Base-by-base conservation (phyloP, 768 basidiomycete genomes). In the Lentinula boryana region DNA sequence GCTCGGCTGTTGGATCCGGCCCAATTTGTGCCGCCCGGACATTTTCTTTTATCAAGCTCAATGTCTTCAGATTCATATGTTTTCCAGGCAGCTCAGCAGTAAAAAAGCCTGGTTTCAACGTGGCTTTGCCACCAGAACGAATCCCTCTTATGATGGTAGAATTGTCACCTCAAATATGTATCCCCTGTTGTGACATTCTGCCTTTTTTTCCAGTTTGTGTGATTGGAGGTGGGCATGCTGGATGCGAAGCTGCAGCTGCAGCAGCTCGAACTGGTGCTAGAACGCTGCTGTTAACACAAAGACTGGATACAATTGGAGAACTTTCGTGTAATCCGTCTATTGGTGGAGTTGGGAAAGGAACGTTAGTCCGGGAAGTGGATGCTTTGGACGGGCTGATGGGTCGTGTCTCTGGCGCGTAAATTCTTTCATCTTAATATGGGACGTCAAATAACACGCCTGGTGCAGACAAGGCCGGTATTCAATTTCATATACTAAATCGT, bases 311-410 rank as follows among this genome's bases (percentile, higher is more conserved):
- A 0, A 84, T 96, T 50, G 94, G 94, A 36, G 81, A 84, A 65
- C 67, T 96, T 67, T 94, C 92, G 21, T 96, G 94, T 67, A 96
- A 96, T 70, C 94, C 94, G 2, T 93, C 91, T 1, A 89, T 95
- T 62, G 94, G 94, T 6, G 93, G 93, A 18, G 86, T 96, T 3
- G 94, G 94, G 5, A 96, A 96, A 73, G 94, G 94, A 18, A 94
- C 88, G 0, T 76, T 96, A 33, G 91, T 95, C n/a, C 78, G 89
- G 46, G 94, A 96, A 71, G 85, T 96, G 5, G 94, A 96, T 68
- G 94, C 94, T 32, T 74, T 96, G 60, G 94, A 93, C 65, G 94
- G 94, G 2, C 68, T 95, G 9, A 93, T 93, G 78, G 94, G 90
- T 1, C 77, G 77, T 48, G 83, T 93, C n/a, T 82, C 90, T 63